Evolutionary conservation across 495 filamentous ascomycete genomes (phyloP).

Genomic region (Pyronema omphalodes): DNA sequence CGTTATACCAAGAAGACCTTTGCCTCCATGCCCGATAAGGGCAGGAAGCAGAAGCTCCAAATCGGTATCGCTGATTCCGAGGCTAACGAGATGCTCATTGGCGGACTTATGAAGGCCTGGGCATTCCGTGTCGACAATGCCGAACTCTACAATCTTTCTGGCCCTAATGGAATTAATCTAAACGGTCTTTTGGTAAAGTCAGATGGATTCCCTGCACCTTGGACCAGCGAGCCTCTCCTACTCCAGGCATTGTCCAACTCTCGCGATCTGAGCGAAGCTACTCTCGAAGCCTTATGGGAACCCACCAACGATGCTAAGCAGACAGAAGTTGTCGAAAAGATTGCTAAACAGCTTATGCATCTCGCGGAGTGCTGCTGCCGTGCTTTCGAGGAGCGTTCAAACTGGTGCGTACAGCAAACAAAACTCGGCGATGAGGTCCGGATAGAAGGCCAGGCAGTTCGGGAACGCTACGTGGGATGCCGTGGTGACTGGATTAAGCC

Average conservation of each 20-base stretch:
- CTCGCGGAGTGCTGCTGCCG: conserved; percentile 33
- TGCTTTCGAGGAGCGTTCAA: conserved; percentile 40
- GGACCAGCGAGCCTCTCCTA: conserved; percentile 18
- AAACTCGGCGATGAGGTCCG: conserved; percentile 30
- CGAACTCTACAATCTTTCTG: conserved; percentile 47
- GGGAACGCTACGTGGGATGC: conserved; percentile 32
- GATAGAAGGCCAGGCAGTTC: conserved; percentile 31
- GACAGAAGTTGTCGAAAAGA: conserved; percentile 8
- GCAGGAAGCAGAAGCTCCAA: conserved; percentile 13
- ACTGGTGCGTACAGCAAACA: conserved; percentile 35
- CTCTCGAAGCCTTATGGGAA: conserved; percentile 10
- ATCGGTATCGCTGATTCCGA: conserved; percentile 29
- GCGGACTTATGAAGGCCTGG: conserved; percentile 52
- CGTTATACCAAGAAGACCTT: conserved; percentile 10
- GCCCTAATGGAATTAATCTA: conserved; percentile 34
- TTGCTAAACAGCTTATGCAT: conserved; percentile 15
- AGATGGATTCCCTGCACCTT: conserved; percentile 15
- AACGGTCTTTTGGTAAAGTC: conserved; percentile 43
- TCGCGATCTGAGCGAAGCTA: conserved; percentile 9
- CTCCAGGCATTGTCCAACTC: conserved; percentile 15
- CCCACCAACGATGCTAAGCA: conserved; percentile 9
- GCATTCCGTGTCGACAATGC: conserved; percentile 51
- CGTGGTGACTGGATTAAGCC: conserved; percentile 40
- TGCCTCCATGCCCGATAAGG: conserved; percentile 10
- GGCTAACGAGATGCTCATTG: conserved; percentile 59